Base-by-base conservation (phyloP, 331 rosid species). In the Malus hybrid region DNA sequence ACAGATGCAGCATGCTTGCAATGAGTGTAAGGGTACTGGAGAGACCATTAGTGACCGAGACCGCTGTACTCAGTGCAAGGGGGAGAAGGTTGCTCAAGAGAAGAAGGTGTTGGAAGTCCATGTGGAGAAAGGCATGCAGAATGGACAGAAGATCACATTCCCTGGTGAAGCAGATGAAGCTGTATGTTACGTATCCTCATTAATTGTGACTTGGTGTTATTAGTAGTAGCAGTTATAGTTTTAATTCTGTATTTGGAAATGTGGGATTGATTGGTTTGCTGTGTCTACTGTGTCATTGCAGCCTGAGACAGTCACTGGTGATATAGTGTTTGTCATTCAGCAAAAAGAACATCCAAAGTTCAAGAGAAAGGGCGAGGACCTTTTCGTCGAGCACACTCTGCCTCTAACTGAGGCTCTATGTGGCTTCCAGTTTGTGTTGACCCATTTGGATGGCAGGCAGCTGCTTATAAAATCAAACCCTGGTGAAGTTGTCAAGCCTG, bases 161-260 rank as follows among this genome's bases (percentile, higher is more conserved):
- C 95, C 96, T 13, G 97, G 98, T 29, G 97, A 88, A 90, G 95
- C 98, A 46, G 98, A 93, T 84, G 97, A 87, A 79, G 90, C 98
- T 6, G 96, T 90, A 86, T 13, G 93, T 60, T 29, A 2, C 3
- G 9, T 16, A 13, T 54, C 32, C 9, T 66, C 67, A 28, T 62
- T 62, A 27, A 39, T 65, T 12, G 10, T 12, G 16, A 36, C 14
- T 28, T 32, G 46, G 12, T 39, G 12, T 39, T 39, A 31, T 11
- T 46, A 6, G 20, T 71, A 22, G 50, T 15, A 50, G 56, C 9
- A 2, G 7, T 50, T 5, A 2, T 6, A 48, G 19, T 18, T 50
- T 5, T 32, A 6, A 24, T 32, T 36, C 46, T 5, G 29, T 22
- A 28, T 55, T 44, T 16, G 0, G 19, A 57, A 42, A 32, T 61